Evolutionary conservation across 345 rosid species (phyloP).

Genomic region (Melastoma malabathricum): DNA sequence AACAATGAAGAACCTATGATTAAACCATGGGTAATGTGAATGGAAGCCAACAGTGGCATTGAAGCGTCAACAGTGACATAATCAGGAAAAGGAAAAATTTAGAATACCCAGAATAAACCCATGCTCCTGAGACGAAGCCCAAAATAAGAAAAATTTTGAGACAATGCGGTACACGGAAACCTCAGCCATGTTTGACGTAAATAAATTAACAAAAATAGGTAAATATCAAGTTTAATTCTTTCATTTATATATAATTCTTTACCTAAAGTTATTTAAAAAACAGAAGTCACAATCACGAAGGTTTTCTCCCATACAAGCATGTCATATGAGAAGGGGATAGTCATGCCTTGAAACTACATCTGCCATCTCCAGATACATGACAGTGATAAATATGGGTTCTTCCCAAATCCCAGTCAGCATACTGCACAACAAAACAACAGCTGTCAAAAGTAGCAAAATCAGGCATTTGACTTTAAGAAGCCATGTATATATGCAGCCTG

Average conservation of each 20-base stretch:
- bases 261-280: neutral
- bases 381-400: slow-evolving; percentile 40
- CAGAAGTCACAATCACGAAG: neutral
- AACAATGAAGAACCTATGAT: neutral
- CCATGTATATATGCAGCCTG: too few relatives aligned
- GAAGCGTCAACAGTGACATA: neutral
- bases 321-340: slow-evolving; percentile 2
- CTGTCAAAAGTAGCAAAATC: neutral
- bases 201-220: too few relatives aligned
- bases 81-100: too few relatives aligned
- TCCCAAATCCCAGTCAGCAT: slow-evolving; percentile 37
- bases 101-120: too few relatives aligned
- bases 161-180: too few relatives aligned
- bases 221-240: too few relatives aligned
- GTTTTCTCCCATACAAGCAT: neutral
- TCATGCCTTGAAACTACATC: slow-evolving; percentile 39
- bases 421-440: slow-evolving; percentile 17
- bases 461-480: neutral
- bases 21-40: neutral
- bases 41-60: neutral
- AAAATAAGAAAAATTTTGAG: too few relatives aligned
- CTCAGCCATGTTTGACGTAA: too few relatives aligned
- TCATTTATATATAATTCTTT: too few relatives aligned
- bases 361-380: slow-evolving; percentile 30
- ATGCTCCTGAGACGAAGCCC: too few relatives aligned